A percentile compares a stretch with the other conserved stretches of the same genome.
Evolutionary conservation across 345 rosid genomes (phyloP).

Genomic region (Corymbia maculata): DNA sequence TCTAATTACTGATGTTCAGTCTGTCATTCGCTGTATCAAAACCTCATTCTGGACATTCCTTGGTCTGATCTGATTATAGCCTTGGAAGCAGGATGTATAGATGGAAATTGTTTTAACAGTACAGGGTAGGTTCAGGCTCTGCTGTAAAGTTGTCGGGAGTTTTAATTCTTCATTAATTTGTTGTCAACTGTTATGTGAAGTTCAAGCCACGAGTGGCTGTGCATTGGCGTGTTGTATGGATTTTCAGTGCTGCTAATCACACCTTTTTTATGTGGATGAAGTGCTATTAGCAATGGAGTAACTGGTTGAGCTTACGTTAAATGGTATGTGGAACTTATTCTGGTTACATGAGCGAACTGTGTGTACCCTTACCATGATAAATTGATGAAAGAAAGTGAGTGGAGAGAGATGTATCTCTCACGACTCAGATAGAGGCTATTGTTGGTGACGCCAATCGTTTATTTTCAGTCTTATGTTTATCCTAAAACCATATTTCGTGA

Average conservation of each 20-base stretch:
- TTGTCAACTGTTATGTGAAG: not conserved
- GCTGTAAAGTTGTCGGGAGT: not conserved
- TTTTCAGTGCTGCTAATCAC: not conserved
- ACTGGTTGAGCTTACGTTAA: not conserved
- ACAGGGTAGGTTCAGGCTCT: not conserved
- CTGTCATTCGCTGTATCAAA: not conserved
- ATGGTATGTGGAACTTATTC: not conserved
- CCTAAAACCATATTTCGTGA: not conserved
- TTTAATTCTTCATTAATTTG: not conserved
- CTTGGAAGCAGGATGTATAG: not conserved
- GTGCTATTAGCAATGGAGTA: not conserved
- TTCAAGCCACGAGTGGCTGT: not conserved
- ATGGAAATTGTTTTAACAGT: not conserved
- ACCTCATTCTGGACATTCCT: not conserved
- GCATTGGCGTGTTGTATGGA: not conserved
- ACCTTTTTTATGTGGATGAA: not conserved
- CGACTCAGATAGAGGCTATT: not conserved
- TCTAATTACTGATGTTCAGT: not conserved
- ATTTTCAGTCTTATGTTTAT: not conserved
- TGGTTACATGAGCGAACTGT: not conserved
- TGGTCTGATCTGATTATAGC: not conserved
- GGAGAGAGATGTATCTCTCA: not conserved
- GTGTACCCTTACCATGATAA: not conserved
- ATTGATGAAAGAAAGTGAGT: not conserved
- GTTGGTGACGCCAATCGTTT: not conserved